Percentiles rank a stretch among this genome's conserved stretches.
These are phyloP conservation scores for Flaveria bidentis DNA, from an alignment of 129 eudicot genomes.

Conservation along the genomic window DNA sequence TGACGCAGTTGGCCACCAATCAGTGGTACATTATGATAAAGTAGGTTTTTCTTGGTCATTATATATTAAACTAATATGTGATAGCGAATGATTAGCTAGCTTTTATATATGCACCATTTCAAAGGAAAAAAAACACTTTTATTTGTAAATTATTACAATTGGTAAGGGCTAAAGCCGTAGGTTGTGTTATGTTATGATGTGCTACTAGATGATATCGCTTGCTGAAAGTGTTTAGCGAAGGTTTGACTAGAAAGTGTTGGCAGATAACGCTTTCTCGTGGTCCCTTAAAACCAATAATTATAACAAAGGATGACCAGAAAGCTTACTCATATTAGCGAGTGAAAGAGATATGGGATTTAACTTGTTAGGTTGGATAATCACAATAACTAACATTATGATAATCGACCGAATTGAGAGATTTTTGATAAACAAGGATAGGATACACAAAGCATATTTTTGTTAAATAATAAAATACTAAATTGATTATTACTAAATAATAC, in stretches of 20 bases:
- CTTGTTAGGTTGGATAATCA: not conserved
- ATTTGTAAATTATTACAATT: conserved; percentile 31
- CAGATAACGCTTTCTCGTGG: conserved; percentile 26
- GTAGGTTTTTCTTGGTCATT: conserved; percentile 43
- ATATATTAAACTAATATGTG: conserved; percentile 34
- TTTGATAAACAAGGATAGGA: too few species aligned
- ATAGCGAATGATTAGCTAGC: conserved; percentile 37
- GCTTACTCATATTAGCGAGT: not conserved
- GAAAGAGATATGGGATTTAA: not conserved
- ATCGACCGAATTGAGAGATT: too few species aligned
- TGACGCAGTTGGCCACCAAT: conserved; percentile 48
- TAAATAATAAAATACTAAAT: too few species aligned
- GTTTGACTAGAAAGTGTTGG: not conserved
- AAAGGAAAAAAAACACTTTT: conserved; percentile 31
- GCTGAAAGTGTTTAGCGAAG: not conserved
- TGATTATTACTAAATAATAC: too few species aligned
- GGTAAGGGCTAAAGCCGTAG: conserved; percentile 34
- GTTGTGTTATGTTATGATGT: conserved; percentile 1
- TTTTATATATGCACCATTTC: conserved; percentile 29
- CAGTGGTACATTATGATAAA: conserved; percentile 44
- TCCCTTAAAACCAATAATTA: conserved; percentile 12
- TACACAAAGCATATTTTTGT: too few species aligned
- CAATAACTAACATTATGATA: not conserved
- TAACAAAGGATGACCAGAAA: conserved; percentile 22
- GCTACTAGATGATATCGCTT: too few species aligned